phyloP scores from a whole-genome alignment of 768 basidiomycete species.

The Paxillus involutus region DNA sequence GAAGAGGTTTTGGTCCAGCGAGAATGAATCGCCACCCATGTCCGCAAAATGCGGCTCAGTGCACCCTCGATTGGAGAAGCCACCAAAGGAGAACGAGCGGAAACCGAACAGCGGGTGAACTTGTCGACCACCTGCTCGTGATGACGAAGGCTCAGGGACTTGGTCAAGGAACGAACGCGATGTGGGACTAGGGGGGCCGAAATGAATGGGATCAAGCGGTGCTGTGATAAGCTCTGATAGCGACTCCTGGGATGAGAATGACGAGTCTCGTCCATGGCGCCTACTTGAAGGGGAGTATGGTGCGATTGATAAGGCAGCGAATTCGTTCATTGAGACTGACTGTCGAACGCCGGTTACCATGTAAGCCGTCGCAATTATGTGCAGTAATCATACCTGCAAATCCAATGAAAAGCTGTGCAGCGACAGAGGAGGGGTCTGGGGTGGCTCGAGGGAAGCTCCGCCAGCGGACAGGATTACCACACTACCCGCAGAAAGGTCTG shows the following conservation, averaged over 20 bases:
- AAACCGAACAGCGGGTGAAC: conserved; percentile 33
- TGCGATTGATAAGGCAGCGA: conserved; percentile 56
- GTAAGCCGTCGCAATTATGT: not conserved
- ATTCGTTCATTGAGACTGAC: conserved; percentile 40
- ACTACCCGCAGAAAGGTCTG: conserved; percentile 18
- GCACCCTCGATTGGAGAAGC: conserved; percentile 27
- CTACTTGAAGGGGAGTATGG: conserved; percentile 50
- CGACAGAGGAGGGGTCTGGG: conserved; percentile 33
- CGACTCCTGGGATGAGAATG: conserved; percentile 58
- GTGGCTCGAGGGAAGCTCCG: conserved; percentile 38
- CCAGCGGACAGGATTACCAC: conserved; percentile 36
- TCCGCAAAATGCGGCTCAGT: conserved; percentile 44
- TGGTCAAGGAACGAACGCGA: conserved; percentile 37
- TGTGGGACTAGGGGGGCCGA: conserved; percentile 38
- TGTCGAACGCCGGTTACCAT: conserved; percentile 26
- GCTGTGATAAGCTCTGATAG: conserved; percentile 46
- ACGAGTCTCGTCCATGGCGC: conserved; percentile 43
- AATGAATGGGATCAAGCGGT: conserved; percentile 39
- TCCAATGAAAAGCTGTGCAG: conserved; percentile 19
- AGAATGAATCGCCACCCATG: conserved; percentile 36
- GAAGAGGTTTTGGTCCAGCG: conserved; percentile 47
- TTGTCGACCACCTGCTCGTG: conserved; percentile 22
- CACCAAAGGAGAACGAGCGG: conserved; percentile 46
- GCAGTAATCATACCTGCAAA: conserved; percentile 23
- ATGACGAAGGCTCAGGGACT: conserved; percentile 17